These are phyloP conservation scores for Orbilia javanica DNA, from an alignment of 2,329 filamentous ascomycete genomes.

Conservation along the genomic window DNA sequence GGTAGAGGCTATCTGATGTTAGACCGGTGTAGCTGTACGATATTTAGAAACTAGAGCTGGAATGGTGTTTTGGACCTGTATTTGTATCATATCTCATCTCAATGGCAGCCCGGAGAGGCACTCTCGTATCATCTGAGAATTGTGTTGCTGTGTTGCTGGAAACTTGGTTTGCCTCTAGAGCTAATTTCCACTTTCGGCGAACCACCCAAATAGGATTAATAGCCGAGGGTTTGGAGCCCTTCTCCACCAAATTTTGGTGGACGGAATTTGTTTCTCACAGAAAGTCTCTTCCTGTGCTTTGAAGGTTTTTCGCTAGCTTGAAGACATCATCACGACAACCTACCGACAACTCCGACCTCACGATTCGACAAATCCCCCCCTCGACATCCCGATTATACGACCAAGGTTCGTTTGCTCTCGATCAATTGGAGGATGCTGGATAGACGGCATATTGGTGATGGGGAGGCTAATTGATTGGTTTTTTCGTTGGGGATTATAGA, in stretches of 20 bases:
- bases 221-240: slow-evolving; percentile 53
- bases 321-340: slow-evolving; percentile 44
- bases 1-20: no score
- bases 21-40: not conserved
- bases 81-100: slow-evolving; percentile 20
- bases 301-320: slow-evolving; percentile 31
- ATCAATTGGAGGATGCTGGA: slow-evolving; percentile 25
- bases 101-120: not conserved
- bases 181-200: not conserved
- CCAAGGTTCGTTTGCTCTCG: slow-evolving; percentile 51
- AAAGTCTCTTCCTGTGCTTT: slow-evolving; percentile 18
- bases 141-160: slow-evolving; percentile 25
- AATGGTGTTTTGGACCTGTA: not conserved
- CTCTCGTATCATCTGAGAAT: not conserved
- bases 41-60: not conserved
- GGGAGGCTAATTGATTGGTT: slow-evolving; percentile 40
- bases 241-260: slow-evolving; percentile 37
- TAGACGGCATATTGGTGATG: not conserved
- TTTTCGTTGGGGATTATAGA: slow-evolving; percentile 69
- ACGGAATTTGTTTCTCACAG: slow-evolving; percentile 33
- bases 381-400: slow-evolving; percentile 50
- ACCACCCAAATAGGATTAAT: slow-evolving; percentile 18
- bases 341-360: slow-evolving; percentile 30
- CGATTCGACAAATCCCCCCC: slow-evolving; percentile 38
- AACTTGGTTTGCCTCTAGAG: slow-evolving; percentile 24